These are phyloP conservation scores for Rhizodiscina lignyota DNA, from an alignment of 495 filamentous ascomycete genomes.

Conservation along the genomic window DNA sequence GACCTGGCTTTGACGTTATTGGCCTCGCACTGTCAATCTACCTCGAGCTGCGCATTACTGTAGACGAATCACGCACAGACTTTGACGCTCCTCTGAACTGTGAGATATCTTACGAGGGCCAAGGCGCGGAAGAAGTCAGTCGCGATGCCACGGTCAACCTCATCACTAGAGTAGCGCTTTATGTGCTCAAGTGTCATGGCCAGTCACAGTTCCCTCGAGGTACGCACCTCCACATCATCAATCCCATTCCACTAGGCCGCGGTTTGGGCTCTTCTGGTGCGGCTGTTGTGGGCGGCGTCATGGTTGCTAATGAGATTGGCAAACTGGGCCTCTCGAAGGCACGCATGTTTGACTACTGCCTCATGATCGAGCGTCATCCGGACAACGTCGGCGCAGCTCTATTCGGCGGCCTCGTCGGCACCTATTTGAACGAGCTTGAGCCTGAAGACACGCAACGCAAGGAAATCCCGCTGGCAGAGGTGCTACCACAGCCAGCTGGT, in stretches of 20 bases:
- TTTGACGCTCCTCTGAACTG: conserved; percentile 64
- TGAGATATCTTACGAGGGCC: conserved; percentile 72
- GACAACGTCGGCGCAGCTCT: conserved; percentile 93
- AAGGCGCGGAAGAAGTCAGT: conserved; percentile 60
- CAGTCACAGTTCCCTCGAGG: conserved; percentile 63
- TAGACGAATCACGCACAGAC: conserved; percentile 36
- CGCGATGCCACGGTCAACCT: conserved; percentile 69
- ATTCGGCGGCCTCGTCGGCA: conserved; percentile 93
- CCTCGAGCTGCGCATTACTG: conserved; percentile 64
- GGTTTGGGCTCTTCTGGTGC: conserved; percentile 87
- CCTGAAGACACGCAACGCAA: conserved; percentile 69
- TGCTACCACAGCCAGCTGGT: conserved; percentile 70
- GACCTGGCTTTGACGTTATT: conserved; percentile 93
- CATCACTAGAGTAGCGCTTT: conserved; percentile 78
- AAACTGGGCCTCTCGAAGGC: conserved; percentile 61
- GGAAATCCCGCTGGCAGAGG: conserved; percentile 92
- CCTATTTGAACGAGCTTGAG: conserved; percentile 78
- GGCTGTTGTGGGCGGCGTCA: conserved; percentile 84
- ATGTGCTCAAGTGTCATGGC: conserved; percentile 81
- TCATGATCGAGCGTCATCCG: conserved; percentile 93
- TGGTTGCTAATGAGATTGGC: conserved; percentile 79
- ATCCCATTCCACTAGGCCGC: conserved; percentile 80
- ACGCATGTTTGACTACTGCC: conserved; percentile 79
- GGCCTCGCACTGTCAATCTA: conserved; percentile 83
- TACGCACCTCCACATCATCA: conserved; percentile 84